Base-by-base conservation (phyloP, 768 basidiomycete genomes). In the Glaciozyma martinii region DNA sequence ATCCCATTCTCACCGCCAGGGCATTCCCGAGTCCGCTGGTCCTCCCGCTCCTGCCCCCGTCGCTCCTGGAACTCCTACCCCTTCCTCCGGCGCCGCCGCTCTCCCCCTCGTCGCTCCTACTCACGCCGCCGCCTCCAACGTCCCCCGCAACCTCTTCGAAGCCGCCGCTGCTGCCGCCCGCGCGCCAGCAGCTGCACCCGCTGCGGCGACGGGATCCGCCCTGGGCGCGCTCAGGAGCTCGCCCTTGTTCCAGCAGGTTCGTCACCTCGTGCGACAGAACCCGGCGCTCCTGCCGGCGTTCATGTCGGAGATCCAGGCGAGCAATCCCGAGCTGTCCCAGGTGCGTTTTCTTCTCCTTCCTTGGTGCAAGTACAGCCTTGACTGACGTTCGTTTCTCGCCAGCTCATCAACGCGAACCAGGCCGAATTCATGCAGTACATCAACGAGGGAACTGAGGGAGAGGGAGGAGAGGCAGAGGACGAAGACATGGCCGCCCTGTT, bases 311-410 rank as follows among this genome's bases (percentile, higher is more conserved):
- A 80, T 98, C 59, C 84, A 84, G 3, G 73, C 76, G 15, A 77
- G 78, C 56, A 91, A 97, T 77, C 94, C 94, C 0, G 80, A 80
- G 25, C 78, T 97, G 46, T 87, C 85, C 0, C 83, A 87, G 66
- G 43, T 63, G 56, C 58, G 69, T 59, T 10, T 4, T 3, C 3
- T 33, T 57, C 10, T 16, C 30, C 12, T 32, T 40, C 37, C 21
- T 23, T 12, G 18, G 21, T 27, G 7, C 32, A 18, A 10, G 40
- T 10, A 1, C 46, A 15, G 42, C 25, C 8, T 44, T 7, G 18
- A 49, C 27, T 10, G 5, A 23, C 9, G 7, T 10, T 32, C 4
- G 18, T 13, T 29, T 13, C 18, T 19, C 23, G 27, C 43, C 63
- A 61, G 62, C 62, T 79, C 58, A 79, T 97, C 59, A 83, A 83